Evolutionary conservation across 495 filamentous ascomycete genomes (phyloP), one percentile per base, ranked within the genome.

Genomic region (Aspergillus ostianus): DNA sequence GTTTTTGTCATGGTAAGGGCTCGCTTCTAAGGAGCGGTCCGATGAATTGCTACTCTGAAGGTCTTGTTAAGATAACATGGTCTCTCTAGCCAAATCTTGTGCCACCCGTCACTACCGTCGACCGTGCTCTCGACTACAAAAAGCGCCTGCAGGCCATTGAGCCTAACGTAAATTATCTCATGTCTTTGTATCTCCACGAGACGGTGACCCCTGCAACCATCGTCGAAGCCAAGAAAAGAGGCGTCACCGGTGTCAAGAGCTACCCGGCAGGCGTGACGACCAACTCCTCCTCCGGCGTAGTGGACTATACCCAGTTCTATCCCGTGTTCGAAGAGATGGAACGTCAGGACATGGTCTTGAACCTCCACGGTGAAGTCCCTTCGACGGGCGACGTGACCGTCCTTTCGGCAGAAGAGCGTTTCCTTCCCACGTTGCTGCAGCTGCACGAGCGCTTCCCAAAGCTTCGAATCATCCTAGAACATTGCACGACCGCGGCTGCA

Each of bases 131-230:
- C 18, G 84, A 87, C 54, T 97, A 96, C 76, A 81, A 88, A 63
- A 73, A 80, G 53, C 77, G 79, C 9, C 81, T 97, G 51, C 75
- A 82, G 63, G 77, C 81, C 53, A 76, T 93, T 63, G 89, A 88
- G 51, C 87, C 88, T 0, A 81, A 83, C 41, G 87, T 97, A 47
- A 86, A 82, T 57, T 97, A 85, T 68, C 83, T 96, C 57, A 96
- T 97, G 92, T 89, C 91, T 4, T 81, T 97, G 26, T 97, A 94
- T 70, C 84, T 95, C 41, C 87, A 91, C 66, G 80, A 87, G 49
- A 82, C 77, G 27, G 82, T 96, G 52, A 96, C 89, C 3, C 89
- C 92, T 6, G 88, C 89, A 36, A 85, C 85, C 13, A 91, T 97
- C 57, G 79, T 81, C 48, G 84, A 89, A 64, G 92, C 91, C 26